phyloP scores from a whole-genome alignment of 345 rosid species.

The Lepidium sativum region DNA sequence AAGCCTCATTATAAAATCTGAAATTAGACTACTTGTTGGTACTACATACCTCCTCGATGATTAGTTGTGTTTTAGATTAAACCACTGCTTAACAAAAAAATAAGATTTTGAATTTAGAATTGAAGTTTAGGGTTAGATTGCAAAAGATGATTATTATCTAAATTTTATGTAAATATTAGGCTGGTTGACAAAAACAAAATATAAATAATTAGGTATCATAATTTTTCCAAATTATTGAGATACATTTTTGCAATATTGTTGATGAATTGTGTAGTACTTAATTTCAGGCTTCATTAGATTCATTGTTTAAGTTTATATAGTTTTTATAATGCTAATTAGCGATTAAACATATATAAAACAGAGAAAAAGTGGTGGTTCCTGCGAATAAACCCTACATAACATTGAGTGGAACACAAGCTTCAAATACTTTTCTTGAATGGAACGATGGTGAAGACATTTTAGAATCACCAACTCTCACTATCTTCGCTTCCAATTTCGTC shows the following conservation, averaged over 20 bases:
- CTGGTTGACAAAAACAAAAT: no score
- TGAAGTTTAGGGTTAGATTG: background rate
- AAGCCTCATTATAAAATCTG: no score
- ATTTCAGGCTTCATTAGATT: background rate
- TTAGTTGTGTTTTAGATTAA: no score
- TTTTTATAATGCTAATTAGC: background rate
- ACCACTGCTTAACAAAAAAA: no score
- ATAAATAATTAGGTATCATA: no score
- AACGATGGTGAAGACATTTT: constrained; percentile 39
- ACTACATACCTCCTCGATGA: no score
- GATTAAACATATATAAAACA: constrained; percentile 4
- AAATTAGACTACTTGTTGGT: no score
- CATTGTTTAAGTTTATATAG: no score
- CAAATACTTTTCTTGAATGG: constrained; percentile 42
- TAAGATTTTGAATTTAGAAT: background rate
- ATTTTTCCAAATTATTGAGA: background rate
- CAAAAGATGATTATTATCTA: background rate
- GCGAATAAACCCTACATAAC: constrained; percentile 67
- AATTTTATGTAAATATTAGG: background rate
- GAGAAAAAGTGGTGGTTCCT: constrained; percentile 57
- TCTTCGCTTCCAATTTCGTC: constrained; percentile 59
- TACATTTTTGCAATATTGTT: background rate
- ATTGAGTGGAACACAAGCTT: constrained; percentile 48
- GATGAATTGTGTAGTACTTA: background rate
- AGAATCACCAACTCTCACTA: constrained; percentile 45